Base-by-base conservation (phyloP, 768 basidiomycete species). In the Pleurotus pulmonarius region DNA sequence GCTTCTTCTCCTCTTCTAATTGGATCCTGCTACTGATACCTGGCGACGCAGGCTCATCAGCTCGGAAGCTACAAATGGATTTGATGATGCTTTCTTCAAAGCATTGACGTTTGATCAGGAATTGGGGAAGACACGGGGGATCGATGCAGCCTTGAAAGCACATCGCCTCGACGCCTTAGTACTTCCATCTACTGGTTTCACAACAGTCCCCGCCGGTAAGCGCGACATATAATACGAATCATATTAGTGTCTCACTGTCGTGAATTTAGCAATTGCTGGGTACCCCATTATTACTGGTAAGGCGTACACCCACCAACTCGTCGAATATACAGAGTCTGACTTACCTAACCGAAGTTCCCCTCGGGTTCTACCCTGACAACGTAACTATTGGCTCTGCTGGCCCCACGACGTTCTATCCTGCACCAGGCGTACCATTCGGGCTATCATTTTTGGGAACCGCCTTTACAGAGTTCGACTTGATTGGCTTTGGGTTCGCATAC, bases 361-460 rank as follows among this genome's bases (percentile, higher is more conserved):
- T 86, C 2, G 84, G 83, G 2, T 85, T 83, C 65, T 80, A 79
- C 57, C 80, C 81, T 2, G 73, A 75, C 40, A 69, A 79, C 57
- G 73, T 78, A 40, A 67, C 75, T 1, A 69, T 76, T 6, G 59
- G 59, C 1, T 65, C 67, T 11, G 78, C 78, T 0, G 74, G 75
- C 15, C 76, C 71, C 39, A 60, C 63, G 57, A 74, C 75, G 1
- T 71, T 78, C 0, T 79, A 76, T 52, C 78, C 80, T 0, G 76
- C 76, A 0, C 85, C 82, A 7, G 82, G 82, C 6, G 76, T 81
- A 43, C 85, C 85, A 0, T 82, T 86, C 48, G 85, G 86, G 1
- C 64, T 86, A 5, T 78, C 83, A 3, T 87, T 87, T 69, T 61
- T 85, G 8, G 83, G 84, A 0, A 83, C 84, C 0, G 81, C 81